Base-by-base conservation (phyloP, 2,329 filamentous ascomycete genomes). In the Fusarium aywerte region DNA sequence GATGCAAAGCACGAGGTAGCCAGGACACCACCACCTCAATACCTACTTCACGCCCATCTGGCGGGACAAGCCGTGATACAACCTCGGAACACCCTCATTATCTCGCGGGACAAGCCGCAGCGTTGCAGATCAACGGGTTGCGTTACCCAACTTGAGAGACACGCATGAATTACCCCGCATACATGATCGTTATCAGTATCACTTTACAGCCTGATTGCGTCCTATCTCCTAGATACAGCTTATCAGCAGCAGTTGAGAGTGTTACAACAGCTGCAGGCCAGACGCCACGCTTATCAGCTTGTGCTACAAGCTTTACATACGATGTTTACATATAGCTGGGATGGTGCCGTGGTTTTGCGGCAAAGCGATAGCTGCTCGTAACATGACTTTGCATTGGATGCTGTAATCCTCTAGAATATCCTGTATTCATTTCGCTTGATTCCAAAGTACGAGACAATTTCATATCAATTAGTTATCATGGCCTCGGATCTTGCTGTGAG, bases 401-500 rank as follows among this genome's bases (percentile, higher is more conserved):
- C 7, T 42, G 35, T 25, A 13, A 21, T 31, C n/a, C 18, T 18
- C 33, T 18, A 32, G 27, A 29, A 42, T 18, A 43, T 27, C 5
- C 35, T 32, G 32, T 20, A 31, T 15, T 18, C n/a, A 12, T 12
- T 35, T 18, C 7, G 5, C 45, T 42, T 16, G 7, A 12, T 31
- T 12, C 10, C 4, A 15, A 16, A 27, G 5, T 18, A 33, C 3
- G 18, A 27, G 23, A 23, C 16, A 21, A 11, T 12, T 18, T 27
- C 15, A n/a, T 9, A 6, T 20, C 18, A 20, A 27, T 7, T 15
- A 21, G 32, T 20, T 29, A 63, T 25, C 40, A 78, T 77, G 76
- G 53, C 65, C 50, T 66, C 73, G 42, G 62, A 82, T 75, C 75
- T 82, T 29, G 83, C 83, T 39, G 84, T 87, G 20, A 80, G 82